These are phyloP conservation scores for Hypocrella siamensis DNA, from an alignment of 2,329 filamentous ascomycete genomes.

Conservation along the genomic window DNA sequence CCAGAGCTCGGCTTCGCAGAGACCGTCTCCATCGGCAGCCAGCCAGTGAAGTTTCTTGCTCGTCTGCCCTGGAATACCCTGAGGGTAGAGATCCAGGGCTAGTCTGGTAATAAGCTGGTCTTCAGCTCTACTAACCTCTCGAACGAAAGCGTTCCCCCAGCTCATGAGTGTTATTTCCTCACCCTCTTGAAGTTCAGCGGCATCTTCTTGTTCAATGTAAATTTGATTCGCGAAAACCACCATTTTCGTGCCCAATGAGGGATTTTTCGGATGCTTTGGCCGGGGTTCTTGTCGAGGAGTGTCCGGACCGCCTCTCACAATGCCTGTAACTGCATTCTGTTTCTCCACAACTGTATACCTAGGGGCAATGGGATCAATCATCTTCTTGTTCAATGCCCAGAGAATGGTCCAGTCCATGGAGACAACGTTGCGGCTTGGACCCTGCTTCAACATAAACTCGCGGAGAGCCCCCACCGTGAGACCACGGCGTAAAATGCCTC, in stretches of 20 bases:
- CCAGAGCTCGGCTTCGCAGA: neutral
- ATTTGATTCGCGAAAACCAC: slow-evolving; percentile 1
- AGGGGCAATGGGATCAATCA: slow-evolving; percentile 56
- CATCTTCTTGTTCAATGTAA: slow-evolving; percentile 1
- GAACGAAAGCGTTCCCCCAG: slow-evolving; percentile 1
- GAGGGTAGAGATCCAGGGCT: neutral
- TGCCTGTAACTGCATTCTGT: slow-evolving; percentile 37
- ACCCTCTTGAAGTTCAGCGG: neutral
- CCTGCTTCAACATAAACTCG: slow-evolving; percentile 65
- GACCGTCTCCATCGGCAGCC: neutral
- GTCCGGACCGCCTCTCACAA: neutral
- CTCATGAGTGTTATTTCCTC: slow-evolving; percentile 1
- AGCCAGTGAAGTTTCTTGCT: slow-evolving; percentile 3
- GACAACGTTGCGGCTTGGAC: slow-evolving; percentile 59
- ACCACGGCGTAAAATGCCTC: slow-evolving; percentile 54
- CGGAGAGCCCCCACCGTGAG: slow-evolving; percentile 61
- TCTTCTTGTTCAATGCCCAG: slow-evolving; percentile 55
- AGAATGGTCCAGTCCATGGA: slow-evolving; percentile 60
- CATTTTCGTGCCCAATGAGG: slow-evolving; percentile 1
- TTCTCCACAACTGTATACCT: slow-evolving; percentile 52
- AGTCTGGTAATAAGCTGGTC: neutral
- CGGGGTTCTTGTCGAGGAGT: neutral
- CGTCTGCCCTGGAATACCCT: neutral
- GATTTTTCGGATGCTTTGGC: slow-evolving; percentile 1
- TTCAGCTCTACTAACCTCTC: neutral